phyloP scores from a whole-genome alignment of 2,329 filamentous ascomycete species.

The Fusarium marasasianum region DNA sequence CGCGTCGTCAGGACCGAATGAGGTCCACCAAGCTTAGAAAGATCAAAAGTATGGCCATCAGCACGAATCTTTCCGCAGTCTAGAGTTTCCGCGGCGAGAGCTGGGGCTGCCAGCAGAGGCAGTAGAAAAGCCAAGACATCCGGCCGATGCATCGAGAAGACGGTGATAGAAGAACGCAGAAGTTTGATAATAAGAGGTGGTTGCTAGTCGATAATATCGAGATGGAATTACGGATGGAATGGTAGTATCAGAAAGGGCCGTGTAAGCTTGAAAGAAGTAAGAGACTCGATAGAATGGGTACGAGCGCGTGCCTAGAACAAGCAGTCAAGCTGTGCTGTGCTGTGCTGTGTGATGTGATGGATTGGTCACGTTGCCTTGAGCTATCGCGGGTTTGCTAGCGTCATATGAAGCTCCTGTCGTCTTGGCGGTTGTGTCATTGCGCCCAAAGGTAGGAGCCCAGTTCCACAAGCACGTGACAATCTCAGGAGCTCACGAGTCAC shows the following conservation, averaged over 20 bases:
- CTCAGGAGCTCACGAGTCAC: background rate
- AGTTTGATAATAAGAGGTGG: background rate
- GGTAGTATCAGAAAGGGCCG: background rate
- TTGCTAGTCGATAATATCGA: conserved; percentile 3
- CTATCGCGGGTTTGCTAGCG: conserved; percentile 37
- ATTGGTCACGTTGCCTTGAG: conserved; percentile 45
- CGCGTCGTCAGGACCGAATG: conserved; percentile 72
- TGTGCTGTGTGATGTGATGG: conserved; percentile 27
- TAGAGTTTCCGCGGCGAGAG: conserved; percentile 59
- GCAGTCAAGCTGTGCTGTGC: background rate
- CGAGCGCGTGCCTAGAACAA: conserved; percentile 19
- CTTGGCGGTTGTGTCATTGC: conserved; percentile 47
- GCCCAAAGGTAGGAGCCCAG: conserved; percentile 12
- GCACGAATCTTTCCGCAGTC: conserved; percentile 70
- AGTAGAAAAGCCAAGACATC: conserved; percentile 51
- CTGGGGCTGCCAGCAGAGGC: conserved; percentile 49
- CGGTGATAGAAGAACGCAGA: conserved; percentile 1
- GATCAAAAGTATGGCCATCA: conserved; percentile 69
- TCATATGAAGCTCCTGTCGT: conserved; percentile 39
- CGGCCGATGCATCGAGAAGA: conserved; percentile 52
- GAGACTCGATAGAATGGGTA: background rate
- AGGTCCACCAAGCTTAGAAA: conserved; percentile 71
- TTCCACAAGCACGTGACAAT: conserved; percentile 45
- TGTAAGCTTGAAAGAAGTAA: background rate
- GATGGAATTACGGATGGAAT: conserved; percentile 8